Conservation (phyloP, 257 asterid genomes). For the Verbena officinalis region DNA sequence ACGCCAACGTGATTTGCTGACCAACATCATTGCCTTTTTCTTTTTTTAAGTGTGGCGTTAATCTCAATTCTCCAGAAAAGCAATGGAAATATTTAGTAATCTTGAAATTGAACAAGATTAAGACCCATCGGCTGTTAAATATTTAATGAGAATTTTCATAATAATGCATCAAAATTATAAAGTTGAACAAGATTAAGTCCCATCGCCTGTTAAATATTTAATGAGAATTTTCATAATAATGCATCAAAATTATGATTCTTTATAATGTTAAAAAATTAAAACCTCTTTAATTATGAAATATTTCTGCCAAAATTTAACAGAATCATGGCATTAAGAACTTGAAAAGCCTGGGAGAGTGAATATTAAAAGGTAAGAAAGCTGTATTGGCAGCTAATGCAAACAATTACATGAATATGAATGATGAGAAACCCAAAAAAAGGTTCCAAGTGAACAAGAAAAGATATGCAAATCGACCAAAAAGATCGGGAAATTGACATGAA, state of each 20-base stretch:
- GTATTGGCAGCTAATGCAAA: constrained; percentile 5
- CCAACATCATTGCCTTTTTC: too few species aligned
- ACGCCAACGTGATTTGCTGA: not conserved
- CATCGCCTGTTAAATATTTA: too few species aligned
- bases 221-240: not conserved
- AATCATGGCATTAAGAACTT: constrained; percentile 4
- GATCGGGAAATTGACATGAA: constrained; percentile 26
- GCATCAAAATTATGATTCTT: not conserved
- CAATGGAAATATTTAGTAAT: too few species aligned
- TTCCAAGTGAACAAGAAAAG: constrained; percentile 5
- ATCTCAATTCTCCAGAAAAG: too few species aligned
- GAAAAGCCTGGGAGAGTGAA: not conserved
- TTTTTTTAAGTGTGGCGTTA: too few species aligned
- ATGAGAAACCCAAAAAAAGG: constrained; percentile 1
- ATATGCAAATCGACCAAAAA: constrained; percentile 16
- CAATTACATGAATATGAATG: constrained; percentile 4
- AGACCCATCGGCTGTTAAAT: too few species aligned
- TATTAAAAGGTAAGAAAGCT: not conserved
- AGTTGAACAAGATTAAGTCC: too few species aligned
- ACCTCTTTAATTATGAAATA: not conserved
- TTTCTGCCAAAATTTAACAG: constrained; percentile 11
- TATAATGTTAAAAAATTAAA: too few species aligned
- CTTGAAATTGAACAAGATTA: too few species aligned
- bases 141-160: too few species aligned
- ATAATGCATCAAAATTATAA: not conserved